These are phyloP conservation scores for Neostapfia colusana DNA, from an alignment of 176 grass and related monocot genomes.

Conservation along the genomic window DNA sequence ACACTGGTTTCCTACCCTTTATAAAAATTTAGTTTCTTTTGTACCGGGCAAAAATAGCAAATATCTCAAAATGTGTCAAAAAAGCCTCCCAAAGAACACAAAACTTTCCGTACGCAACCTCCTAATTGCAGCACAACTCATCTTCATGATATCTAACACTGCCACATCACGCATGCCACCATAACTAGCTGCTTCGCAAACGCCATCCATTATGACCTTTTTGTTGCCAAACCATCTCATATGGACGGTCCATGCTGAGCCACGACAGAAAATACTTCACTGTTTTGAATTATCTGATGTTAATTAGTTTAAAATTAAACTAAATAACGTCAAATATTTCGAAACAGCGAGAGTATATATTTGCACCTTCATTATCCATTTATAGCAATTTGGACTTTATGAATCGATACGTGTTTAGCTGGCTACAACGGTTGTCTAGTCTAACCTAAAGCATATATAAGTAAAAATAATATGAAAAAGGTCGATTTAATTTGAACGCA, in stretches of 20 bases:
- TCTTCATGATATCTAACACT: slow-evolving; percentile 4
- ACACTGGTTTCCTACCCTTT: neutral
- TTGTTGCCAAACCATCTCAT: neutral
- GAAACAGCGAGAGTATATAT: no score
- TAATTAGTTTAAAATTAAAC: no score
- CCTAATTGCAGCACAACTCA: neutral
- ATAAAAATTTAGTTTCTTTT: neutral
- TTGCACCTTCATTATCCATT: neutral
- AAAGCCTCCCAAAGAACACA: neutral
- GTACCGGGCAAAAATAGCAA: neutral
- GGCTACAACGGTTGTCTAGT: no score
- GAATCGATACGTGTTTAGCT: neutral
- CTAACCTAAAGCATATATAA: no score
- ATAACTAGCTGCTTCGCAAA: neutral
- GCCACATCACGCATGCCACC: neutral
- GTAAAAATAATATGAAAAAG: neutral
- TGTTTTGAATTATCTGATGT: no score
- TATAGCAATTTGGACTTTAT: neutral
- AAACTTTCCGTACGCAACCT: neutral
- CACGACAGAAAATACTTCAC: neutral
- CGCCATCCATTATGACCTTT: neutral
- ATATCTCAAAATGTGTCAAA: neutral
- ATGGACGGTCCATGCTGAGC: neutral
- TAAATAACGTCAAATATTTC: no score
- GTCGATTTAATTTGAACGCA: no score